Evolutionary conservation across 306 rosid genomes (phyloP).

Genomic region (Sphenostylis stenocarpa): DNA sequence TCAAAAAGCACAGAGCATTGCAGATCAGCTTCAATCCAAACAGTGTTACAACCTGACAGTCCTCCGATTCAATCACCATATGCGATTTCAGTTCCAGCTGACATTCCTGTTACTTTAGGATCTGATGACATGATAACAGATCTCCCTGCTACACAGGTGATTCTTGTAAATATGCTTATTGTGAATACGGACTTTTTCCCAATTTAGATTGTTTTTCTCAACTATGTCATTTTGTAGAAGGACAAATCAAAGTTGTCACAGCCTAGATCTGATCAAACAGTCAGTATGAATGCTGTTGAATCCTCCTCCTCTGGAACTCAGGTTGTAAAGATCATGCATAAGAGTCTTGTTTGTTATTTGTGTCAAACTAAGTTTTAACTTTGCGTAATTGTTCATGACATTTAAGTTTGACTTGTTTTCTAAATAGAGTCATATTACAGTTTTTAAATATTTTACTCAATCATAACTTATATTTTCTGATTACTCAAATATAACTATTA

Average conservation of each 20-base stretch:
- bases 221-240: constrained; percentile 42
- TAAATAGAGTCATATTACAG: neutral
- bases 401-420: neutral
- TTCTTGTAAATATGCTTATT: constrained; percentile 8
- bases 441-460: neutral
- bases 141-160: constrained; percentile 62
- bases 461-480: constrained; percentile 1
- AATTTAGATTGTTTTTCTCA: neutral
- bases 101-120: constrained; percentile 33
- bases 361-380: neutral
- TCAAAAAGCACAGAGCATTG: constrained; percentile 29
- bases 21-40: constrained; percentile 41
- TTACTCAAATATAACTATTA: neutral
- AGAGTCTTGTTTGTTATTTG: constrained; percentile 22
- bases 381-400: neutral
- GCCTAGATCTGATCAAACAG: constrained; percentile 36
- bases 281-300: constrained; percentile 42
- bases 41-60: constrained; percentile 48
- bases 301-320: constrained; percentile 49
- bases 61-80: constrained; percentile 46
- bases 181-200: neutral
- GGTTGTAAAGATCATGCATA: constrained; percentile 34
- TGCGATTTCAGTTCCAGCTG: constrained; percentile 50
- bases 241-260: constrained; percentile 38
- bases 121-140: constrained; percentile 46